Percentiles rank a stretch among this genome's conserved stretches.
Conservation (phyloP, 1,284 basidiomycete species). For the Ceratorhiza oryzae-sativae region DNA sequence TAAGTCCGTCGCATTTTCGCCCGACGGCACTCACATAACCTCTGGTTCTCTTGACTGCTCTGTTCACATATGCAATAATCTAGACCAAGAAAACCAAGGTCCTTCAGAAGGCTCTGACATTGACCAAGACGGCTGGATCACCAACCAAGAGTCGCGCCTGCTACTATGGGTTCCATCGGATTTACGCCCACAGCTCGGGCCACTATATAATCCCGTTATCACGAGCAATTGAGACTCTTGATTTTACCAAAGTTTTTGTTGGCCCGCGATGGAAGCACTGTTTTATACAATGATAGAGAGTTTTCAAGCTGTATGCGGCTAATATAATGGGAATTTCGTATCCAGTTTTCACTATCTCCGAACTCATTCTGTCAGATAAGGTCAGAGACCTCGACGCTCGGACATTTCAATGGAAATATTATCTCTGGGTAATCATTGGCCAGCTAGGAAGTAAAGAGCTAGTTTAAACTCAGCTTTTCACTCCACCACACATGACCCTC, state of each 20-base stretch:
- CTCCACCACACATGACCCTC: no score
- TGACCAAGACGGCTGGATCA: not conserved
- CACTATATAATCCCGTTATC: not conserved
- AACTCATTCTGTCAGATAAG: no score
- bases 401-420: no score
- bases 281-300: not conserved
- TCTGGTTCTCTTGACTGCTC: constrained; percentile 40
- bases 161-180: not conserved
- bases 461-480: no score
- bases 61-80: not conserved
- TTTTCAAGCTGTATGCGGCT: not conserved
- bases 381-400: no score
- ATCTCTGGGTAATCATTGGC: no score
- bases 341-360: no score
- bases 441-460: no score
- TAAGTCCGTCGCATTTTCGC: constrained; percentile 25
- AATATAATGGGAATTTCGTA: no score
- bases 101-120: not conserved
- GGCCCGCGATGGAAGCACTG: not conserved
- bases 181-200: not conserved
- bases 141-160: not conserved
- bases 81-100: not conserved
- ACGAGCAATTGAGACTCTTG: not conserved
- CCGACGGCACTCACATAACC: constrained; percentile 37
- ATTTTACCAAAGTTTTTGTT: not conserved